Conservation (phyloP, 148 eudicot genomes). For the Cornus kousa region DNA sequence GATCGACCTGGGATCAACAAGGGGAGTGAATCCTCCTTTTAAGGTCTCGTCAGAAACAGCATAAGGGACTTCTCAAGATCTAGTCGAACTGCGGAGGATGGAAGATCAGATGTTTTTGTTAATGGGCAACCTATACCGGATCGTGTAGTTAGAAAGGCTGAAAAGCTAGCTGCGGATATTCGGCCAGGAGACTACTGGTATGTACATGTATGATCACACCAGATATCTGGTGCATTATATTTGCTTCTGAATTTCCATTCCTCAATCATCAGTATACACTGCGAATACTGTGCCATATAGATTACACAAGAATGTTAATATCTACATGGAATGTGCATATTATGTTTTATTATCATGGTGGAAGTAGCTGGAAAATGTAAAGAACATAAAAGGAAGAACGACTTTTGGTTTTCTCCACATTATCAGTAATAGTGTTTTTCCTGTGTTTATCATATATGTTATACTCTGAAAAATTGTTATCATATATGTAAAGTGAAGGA, state of each 20-base stretch:
- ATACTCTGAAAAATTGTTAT: background rate
- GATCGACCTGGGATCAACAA: conserved; percentile 26
- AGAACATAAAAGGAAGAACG: background rate
- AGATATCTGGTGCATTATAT: background rate
- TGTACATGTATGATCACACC: conserved; percentile 8
- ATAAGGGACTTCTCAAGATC: conserved; percentile 32
- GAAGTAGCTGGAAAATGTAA: background rate
- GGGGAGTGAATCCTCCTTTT: conserved; percentile 35
- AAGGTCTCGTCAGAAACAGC: conserved; percentile 33
- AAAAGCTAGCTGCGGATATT: conserved; percentile 78
- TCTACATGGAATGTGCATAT: background rate
- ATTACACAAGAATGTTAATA: background rate
- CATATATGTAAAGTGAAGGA: background rate
- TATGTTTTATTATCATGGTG: background rate
- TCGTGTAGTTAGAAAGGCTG: conserved; percentile 57
- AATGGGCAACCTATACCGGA: conserved; percentile 63
- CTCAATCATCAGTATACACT: background rate
- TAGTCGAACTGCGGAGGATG: conserved; percentile 25
- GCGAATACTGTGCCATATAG: background rate
- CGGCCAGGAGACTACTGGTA: conserved; percentile 89
- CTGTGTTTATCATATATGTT: background rate
- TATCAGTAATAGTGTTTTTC: background rate
- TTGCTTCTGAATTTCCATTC: background rate
- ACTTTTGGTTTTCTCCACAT: background rate
- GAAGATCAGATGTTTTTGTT: conserved; percentile 47